Percentiles rank a stretch among this genome's conserved stretches.
phyloP scores from a whole-genome alignment of 441 rosid genomes.

The Syzygium syzygioides region DNA sequence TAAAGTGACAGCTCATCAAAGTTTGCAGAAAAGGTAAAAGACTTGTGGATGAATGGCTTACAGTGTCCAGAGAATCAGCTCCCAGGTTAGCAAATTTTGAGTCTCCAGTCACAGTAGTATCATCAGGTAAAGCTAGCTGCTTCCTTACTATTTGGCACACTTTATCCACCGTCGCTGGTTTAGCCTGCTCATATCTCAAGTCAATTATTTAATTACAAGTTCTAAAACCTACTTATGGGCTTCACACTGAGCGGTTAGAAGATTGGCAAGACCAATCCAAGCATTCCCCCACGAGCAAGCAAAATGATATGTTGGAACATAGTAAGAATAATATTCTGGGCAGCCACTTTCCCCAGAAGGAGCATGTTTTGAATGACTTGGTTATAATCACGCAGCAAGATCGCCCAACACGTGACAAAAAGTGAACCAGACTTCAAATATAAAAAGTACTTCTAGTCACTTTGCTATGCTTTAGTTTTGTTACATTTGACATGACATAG shows the following conservation, averaged over 20 bases:
- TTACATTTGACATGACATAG: neutral
- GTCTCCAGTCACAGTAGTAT: constrained; percentile 34
- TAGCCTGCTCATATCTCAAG: constrained; percentile 40
- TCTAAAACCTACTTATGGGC: neutral
- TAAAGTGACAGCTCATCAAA: neutral
- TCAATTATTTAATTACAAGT: neutral
- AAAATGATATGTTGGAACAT: neutral
- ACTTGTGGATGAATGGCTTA: constrained; percentile 5
- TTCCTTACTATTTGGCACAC: constrained; percentile 72
- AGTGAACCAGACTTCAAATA: neutral
- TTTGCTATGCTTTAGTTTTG: neutral
- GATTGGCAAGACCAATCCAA: neutral
- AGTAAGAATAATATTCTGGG: neutral
- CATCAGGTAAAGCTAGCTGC: constrained; percentile 55
- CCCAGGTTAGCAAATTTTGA: constrained; percentile 71
- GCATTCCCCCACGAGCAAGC: neutral
- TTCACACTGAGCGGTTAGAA: neutral
- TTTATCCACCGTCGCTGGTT: constrained; percentile 64
- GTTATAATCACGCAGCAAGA: neutral
- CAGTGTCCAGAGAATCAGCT: constrained; percentile 92
- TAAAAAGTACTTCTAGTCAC: neutral
- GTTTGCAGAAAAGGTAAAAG: neutral
- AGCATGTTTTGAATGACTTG: neutral
- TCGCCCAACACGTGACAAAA: neutral
- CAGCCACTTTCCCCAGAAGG: neutral